Evolutionary conservation across 1,139 yeast genomes (phyloP).

Genomic region (Kazachstania sp.): DNA sequence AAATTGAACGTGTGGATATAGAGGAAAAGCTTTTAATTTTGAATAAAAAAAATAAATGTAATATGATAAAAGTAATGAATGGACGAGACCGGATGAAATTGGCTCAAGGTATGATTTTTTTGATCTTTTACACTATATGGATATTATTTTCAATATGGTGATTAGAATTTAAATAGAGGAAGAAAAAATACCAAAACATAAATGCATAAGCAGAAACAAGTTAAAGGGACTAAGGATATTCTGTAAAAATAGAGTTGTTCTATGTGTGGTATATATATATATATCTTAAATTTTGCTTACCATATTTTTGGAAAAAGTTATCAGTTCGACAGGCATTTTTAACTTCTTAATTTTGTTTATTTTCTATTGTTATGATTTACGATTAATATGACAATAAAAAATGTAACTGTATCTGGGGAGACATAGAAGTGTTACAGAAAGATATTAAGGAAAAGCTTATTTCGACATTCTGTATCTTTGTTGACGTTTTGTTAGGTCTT

Average conservation of each 20-base stretch:
- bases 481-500: no score
- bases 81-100: slow-evolving; percentile 25
- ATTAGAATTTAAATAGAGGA: no score
- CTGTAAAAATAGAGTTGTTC: not conserved
- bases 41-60: not conserved
- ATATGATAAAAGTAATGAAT: slow-evolving; percentile 14
- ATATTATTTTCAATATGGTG: not conserved
- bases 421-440: not conserved
- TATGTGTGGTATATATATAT: not conserved
- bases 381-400: not conserved
- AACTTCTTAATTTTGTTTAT: not conserved
- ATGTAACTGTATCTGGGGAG: not conserved
- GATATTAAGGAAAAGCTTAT: no score
- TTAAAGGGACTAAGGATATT: not conserved
- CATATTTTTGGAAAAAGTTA: not conserved
- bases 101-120: slow-evolving; percentile 14
- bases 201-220: not conserved
- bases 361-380: not conserved
- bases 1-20: not conserved
- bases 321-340: not conserved
- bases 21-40: not conserved
- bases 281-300: not conserved
- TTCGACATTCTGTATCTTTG: no score
- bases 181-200: not conserved
- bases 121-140: not conserved